Conservation (phyloP, 202 grass and related monocot genomes). For the Elaeis oleifera region DNA sequence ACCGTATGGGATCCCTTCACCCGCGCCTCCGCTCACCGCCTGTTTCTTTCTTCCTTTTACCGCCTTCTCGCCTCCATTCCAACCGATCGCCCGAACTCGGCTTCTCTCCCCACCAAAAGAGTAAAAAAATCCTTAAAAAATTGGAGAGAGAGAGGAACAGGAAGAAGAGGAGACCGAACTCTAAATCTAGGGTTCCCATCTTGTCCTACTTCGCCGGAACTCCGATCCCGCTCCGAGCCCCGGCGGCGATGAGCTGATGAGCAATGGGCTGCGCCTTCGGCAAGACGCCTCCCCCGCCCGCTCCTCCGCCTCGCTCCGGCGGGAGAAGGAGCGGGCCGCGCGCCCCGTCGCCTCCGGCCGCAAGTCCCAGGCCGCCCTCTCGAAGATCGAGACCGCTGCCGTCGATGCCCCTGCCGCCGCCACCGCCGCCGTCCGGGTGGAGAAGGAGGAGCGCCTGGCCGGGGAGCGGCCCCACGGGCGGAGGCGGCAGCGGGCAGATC, state of each 20-base stretch:
- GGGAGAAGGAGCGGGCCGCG: neutral
- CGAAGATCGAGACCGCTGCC: slow-evolving; percentile 3
- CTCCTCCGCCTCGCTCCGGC: neutral
- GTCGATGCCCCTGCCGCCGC: neutral
- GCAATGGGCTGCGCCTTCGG: slow-evolving; percentile 50
- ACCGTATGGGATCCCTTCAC: no score
- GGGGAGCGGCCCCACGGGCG: slow-evolving; percentile 7
- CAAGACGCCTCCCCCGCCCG: slow-evolving; percentile 13
- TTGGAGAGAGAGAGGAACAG: no score
- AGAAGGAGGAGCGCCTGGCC: slow-evolving; percentile 11
- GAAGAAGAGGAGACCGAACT: neutral
- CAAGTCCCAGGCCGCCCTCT: slow-evolving; percentile 2
- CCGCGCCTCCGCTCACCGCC: no score
- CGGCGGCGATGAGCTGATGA: neutral
- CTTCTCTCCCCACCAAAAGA: no score
- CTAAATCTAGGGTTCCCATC: neutral
- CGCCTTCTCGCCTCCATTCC: no score
- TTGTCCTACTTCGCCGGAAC: no score
- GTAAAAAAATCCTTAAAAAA: no score
- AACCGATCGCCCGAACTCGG: no score
- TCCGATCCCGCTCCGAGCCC: neutral
- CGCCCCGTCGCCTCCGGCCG: slow-evolving; percentile 1
- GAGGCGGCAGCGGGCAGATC: slow-evolving; percentile 18
- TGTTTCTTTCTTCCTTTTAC: no score
- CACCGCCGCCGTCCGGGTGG: neutral